A percentile compares a stretch with the other conserved stretches of the same genome.
Evolutionary conservation across 2,329 filamentous ascomycete genomes (phyloP).

Genomic region (Scedosporium apiospermum): DNA sequence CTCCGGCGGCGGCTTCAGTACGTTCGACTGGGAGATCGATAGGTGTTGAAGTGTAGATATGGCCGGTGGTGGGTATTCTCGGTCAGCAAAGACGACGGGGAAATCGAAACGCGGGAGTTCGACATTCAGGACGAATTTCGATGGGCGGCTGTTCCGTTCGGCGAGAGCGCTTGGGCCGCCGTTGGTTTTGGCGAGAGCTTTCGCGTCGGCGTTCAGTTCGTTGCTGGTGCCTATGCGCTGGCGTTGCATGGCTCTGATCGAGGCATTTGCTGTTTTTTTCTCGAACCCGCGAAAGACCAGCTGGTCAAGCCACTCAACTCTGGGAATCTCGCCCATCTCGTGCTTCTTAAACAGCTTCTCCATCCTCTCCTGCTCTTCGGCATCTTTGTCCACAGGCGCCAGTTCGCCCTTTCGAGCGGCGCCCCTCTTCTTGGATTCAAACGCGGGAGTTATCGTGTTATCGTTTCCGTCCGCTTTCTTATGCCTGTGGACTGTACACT

Average conservation of each 20-base stretch:
- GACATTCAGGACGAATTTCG: slow-evolving; percentile 73
- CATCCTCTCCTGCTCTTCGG: slow-evolving; percentile 79
- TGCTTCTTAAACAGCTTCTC: slow-evolving; percentile 93
- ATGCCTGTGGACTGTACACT: slow-evolving; percentile 76
- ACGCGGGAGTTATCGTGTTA: slow-evolving; percentile 67
- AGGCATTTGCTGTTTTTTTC: slow-evolving; percentile 45
- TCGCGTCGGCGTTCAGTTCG: slow-evolving; percentile 16
- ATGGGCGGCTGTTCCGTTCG: slow-evolving; percentile 20
- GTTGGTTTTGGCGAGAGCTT: slow-evolving; percentile 24
- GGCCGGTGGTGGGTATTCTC: slow-evolving; percentile 80
- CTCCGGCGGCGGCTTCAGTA: slow-evolving; percentile 74
- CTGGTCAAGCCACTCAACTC: slow-evolving; percentile 92
- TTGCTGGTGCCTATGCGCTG: slow-evolving; percentile 20
- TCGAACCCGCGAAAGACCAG: slow-evolving; percentile 87
- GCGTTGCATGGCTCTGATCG: slow-evolving; percentile 18
- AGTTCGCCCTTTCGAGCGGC: slow-evolving; percentile 39
- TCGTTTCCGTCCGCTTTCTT: slow-evolving; percentile 79
- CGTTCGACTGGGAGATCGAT: slow-evolving; percentile 50
- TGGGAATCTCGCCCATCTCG: slow-evolving; percentile 91
- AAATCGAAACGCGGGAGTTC: slow-evolving; percentile 95
- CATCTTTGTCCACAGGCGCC: slow-evolving; percentile 54
- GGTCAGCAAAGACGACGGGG: slow-evolving; percentile 87
- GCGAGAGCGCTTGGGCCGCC: slow-evolving; percentile 25
- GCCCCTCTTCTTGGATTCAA: slow-evolving; percentile 44
- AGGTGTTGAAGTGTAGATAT: slow-evolving; percentile 58